Evolutionary conservation across 768 basidiomycete species (phyloP), one percentile per base, ranked within the genome.

Genomic region (Suillus tomentosus): DNA sequence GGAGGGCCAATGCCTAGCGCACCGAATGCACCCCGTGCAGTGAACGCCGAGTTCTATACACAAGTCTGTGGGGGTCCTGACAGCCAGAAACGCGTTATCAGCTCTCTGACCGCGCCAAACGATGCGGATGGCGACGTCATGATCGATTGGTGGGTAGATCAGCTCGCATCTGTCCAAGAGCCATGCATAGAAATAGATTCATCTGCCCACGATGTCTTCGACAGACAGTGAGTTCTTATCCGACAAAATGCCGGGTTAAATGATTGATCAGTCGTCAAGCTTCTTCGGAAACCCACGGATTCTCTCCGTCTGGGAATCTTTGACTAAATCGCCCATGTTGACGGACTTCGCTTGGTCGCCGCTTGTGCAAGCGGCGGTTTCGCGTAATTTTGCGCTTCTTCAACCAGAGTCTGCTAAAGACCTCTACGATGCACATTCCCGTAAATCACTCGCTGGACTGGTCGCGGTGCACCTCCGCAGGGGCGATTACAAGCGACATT

Each of bases 401-500:
- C 81, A 78, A 19, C 77, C 78, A 9, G 68, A 69, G 36, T 71
- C 76, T 19, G 72, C 70, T 43, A 69, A 68, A 24, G 62, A 70
- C 34, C 60, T 72, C 65, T 60, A 69, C 10, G 48, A 63, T 59
- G 56, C 67, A 24, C 62, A 68, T 37, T 71, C 69, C 14, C 34
- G 70, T 13, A 58, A 61, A 5, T 73, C 75, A 10, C 73, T 85
- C 27, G 68, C 73, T 2, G 83, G 81, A 3, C 76, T 86, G 15
- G 69, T 88, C 14, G 87, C 87, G 1, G 63, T 87, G 9, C 86
- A 88, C 60, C 77, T 82, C 48, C 81, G 86, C 7, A 77, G 85
- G 1, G 87, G 87, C 6, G 87, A 88, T 64, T 88, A 83, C 68
- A 79, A 72, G 37, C 76, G 82, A 2, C 86, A 87, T 67, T 87